Evolutionary conservation across 108 stramenopile genomes (phyloP).

Genomic region (Nitzschia inconspicua): DNA sequence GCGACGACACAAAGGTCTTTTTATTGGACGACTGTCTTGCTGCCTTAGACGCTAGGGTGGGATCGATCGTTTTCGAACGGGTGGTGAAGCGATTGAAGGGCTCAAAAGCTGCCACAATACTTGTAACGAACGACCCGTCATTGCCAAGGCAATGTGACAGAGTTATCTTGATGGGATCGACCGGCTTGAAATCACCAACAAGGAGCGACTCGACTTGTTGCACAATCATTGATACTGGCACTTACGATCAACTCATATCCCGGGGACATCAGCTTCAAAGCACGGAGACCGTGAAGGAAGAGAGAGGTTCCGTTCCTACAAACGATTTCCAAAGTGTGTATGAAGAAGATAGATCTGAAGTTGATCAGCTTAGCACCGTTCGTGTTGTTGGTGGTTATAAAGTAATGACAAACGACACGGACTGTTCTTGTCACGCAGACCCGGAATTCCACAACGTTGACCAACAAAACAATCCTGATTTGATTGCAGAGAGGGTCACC

Average conservation of each 20-base stretch:
- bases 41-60: constrained; percentile 74
- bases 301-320: background rate
- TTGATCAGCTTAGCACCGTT: constrained; percentile 11
- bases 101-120: constrained; percentile 54
- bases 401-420: constrained; percentile 14
- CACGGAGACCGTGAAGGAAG: constrained; percentile 4
- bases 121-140: constrained; percentile 81
- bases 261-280: constrained; percentile 59
- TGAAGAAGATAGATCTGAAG: background rate
- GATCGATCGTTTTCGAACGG: constrained; percentile 66
- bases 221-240: constrained; percentile 61
- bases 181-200: background rate
- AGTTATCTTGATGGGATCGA: constrained; percentile 63
- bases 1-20: constrained; percentile 51
- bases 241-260: constrained; percentile 65
- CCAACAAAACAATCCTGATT: constrained; percentile 43
- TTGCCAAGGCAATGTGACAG: constrained; percentile 75
- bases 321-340: background rate
- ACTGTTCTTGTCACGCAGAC: constrained; percentile 52
- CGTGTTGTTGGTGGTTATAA: constrained; percentile 28
- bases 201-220: constrained; percentile 36
- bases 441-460: constrained; percentile 47
- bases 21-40: constrained; percentile 60
- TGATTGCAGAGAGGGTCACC: constrained; percentile 35
- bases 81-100: constrained; percentile 42